A percentile compares a stretch with the other conserved stretches of the same genome.
Evolutionary conservation across 495 filamentous ascomycete species (phyloP).

Genomic region (Aspergillus homomorphus): DNA sequence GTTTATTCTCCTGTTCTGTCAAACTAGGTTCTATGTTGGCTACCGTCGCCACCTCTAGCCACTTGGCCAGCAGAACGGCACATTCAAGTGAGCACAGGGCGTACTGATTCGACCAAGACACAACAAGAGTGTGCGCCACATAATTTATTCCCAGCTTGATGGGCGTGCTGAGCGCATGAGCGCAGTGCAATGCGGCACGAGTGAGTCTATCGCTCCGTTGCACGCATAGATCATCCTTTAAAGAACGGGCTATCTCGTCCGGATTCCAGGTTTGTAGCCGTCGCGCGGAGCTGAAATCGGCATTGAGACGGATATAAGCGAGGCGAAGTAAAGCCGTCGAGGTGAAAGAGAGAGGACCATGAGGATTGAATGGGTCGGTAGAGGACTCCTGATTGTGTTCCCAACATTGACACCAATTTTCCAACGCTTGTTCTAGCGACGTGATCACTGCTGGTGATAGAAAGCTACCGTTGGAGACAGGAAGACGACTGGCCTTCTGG

Average conservation of each 20-base stretch:
- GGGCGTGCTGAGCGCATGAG: constrained; percentile 65
- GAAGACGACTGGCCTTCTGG: constrained; percentile 52
- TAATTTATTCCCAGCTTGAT: constrained; percentile 67
- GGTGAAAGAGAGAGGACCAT: constrained; percentile 63
- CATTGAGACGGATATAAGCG: constrained; percentile 65
- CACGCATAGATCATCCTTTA: constrained; percentile 56
- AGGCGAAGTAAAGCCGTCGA: constrained; percentile 63
- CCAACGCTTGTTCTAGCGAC: constrained; percentile 55
- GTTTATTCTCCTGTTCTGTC: constrained; percentile 55
- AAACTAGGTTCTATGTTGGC: constrained; percentile 31
- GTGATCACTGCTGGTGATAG: constrained; percentile 54
- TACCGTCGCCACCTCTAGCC: constrained; percentile 45
- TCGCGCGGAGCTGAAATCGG: constrained; percentile 61
- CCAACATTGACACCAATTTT: constrained; percentile 62
- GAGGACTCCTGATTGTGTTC: constrained; percentile 54
- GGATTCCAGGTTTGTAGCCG: constrained; percentile 62
- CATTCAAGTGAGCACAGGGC: constrained; percentile 68
- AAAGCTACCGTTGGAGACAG: constrained; percentile 43
- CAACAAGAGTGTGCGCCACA: constrained; percentile 65
- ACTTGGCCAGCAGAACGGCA: constrained; percentile 60
- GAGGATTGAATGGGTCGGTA: constrained; percentile 48
- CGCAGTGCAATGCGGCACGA: constrained; percentile 61
- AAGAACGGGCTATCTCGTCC: constrained; percentile 54
- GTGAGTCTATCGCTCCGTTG: constrained; percentile 55
- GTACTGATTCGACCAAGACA: constrained; percentile 71